These are phyloP conservation scores for Pichia eremophila DNA, from an alignment of 805 yeast species.

Conservation along the genomic window DNA sequence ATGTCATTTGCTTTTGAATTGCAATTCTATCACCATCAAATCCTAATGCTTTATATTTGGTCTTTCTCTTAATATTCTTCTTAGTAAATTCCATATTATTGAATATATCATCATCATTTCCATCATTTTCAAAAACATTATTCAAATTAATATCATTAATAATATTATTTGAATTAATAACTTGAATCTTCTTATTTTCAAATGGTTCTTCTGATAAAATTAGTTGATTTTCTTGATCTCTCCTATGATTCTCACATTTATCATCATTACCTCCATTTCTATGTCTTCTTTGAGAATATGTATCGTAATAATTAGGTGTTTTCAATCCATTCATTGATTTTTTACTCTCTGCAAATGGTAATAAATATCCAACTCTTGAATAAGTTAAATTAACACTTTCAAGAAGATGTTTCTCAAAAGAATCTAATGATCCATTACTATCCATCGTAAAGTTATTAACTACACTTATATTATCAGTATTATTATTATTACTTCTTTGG, in stretches of 20 bases:
- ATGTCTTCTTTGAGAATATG: too few relatives aligned
- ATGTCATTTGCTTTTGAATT: neutral
- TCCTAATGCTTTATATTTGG: neutral
- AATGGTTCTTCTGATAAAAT: too few relatives aligned
- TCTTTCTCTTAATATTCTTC: neutral
- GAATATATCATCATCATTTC: neutral
- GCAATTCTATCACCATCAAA: neutral
- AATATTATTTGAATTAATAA: too few relatives aligned
- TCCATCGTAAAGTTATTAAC: neutral
- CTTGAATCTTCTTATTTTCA: too few relatives aligned
- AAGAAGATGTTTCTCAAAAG: constrained; percentile 1
- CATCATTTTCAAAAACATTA: neutral
- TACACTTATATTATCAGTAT: neutral
- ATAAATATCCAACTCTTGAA: neutral
- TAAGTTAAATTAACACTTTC: neutral
- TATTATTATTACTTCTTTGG: constrained; percentile 6
- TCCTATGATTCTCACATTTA: neutral
- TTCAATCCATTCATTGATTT: neutral
- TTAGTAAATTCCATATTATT: neutral
- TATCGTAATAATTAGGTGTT: neutral
- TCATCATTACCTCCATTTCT: too few relatives aligned
- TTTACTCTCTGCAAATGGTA: neutral
- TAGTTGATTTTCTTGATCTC: neutral
- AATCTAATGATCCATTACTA: neutral
- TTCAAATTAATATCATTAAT: too few relatives aligned